Base-by-base conservation (phyloP, 805 yeast species). In the Candida awuae region DNA sequence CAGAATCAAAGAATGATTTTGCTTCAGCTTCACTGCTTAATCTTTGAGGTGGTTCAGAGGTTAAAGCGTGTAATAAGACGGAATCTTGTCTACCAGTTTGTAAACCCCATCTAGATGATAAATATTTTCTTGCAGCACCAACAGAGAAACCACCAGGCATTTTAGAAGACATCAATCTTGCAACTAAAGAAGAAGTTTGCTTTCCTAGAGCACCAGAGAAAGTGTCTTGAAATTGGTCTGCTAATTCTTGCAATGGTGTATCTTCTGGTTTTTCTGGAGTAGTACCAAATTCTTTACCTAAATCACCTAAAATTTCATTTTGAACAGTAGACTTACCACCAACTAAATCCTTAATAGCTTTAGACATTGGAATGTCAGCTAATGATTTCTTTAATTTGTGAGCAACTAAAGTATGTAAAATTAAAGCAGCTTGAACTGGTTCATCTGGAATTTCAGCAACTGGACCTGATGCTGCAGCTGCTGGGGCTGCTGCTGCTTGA, bases 201-300 rank as follows among this genome's bases (percentile, higher is more conserved):
- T 92, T 92, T 62, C 99, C 99, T 50, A 92, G 75, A 49, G 77
- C 73, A 51, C 97, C 97, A 49, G 67, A 59, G 70, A 86, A 92
- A 20, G 88, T 69, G 49, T 86, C 95, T 68, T 90, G 96, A 76
- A 92, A 85, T 54, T 76, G 80, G 58, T 86, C 97, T 35, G 97
- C 97, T 61, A 92, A 77, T 65, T 92, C 99, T 58, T 77, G 84
- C 53, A 92, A 73, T 46, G 98, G 98, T 31, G 95, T 84, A 59
- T 92, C 99, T 67, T 92, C 99, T 46, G 99, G 97, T 67, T 92
- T 92, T 67, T 92, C 99, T 31, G 99, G 99, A 35, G 97, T 88
- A 32, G 92, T 67, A 55, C 97, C 97, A 58, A 92, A 92, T 68
- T 92, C 99, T 66, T 92, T 92, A 59, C 97, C 97, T 56, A 92